Base-by-base conservation (phyloP, 495 filamentous ascomycete species). In the Antarctomyces pellizariae region DNA sequence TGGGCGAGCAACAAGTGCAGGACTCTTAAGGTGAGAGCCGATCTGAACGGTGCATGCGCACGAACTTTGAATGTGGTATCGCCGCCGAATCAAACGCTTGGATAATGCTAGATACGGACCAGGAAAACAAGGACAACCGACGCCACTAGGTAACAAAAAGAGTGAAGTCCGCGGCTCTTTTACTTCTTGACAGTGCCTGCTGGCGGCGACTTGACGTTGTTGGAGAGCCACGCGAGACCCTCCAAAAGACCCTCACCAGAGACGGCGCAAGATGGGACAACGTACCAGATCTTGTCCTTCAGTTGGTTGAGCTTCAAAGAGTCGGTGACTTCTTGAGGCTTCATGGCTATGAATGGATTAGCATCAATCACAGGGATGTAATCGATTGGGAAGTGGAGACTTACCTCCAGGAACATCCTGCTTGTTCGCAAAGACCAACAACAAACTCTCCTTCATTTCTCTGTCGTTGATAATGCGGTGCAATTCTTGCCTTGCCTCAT, bases 391-490 rank as follows among this genome's bases (percentile, higher is more conserved):
- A 21, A 15, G 22, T 19, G 13, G 21, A 32, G 13, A 56, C 69
- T 26, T 58, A 93, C 84, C 77, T 39, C 74, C 77, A 19, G 47
- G 48, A 28, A 93, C 57, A 63, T 95, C 89, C 50, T 95, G 86
- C 63, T 95, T 97, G 52, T 97, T 97, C 13, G 89, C 89, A 49
- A 97, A 92, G 16, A 97, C 86, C 20, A 97, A 52, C 28, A 97
- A 53, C 37, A 93, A 52, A 13, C 79, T 77, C 45, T 97, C 86
- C 53, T 83, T 86, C 86, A 97, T 95, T 64, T 97, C 86, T 24
- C 82, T 64, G 44, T 97, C 86, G 42, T 83, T 76, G 46, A 97
- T 90, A 42, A 97, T 93, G 38, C 82, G 75, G 42, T 90, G 75
- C 18, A 97, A 56, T 44, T 97, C 86, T 25, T 68, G 74, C 35